Percentiles rank a stretch among this genome's conserved stretches.
Conservation (phyloP, 2,329 filamentous ascomycete species). For the Phialophora expanda region DNA sequence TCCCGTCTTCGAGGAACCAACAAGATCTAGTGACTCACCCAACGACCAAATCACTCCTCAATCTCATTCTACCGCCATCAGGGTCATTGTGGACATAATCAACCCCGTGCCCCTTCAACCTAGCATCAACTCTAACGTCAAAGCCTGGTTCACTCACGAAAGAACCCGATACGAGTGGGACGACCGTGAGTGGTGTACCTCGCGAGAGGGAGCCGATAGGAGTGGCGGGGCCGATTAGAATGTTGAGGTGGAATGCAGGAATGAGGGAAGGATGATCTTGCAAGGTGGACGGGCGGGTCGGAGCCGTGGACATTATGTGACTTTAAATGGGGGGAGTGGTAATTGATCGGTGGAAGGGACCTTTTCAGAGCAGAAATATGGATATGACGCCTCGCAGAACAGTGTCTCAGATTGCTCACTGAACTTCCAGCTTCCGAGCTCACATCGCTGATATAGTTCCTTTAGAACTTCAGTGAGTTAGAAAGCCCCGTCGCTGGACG, state of each 20-base stretch:
- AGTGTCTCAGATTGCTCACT: background rate
- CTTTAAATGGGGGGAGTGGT: background rate
- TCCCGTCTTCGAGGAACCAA: background rate
- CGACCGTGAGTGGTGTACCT: conserved; percentile 46
- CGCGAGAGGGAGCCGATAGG: conserved; percentile 44
- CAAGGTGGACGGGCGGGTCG: background rate
- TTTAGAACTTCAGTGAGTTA: background rate
- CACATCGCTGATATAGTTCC: background rate
- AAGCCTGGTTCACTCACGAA: conserved; percentile 47
- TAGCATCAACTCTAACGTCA: conserved; percentile 46
- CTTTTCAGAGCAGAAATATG: background rate
- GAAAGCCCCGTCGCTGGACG: too few species aligned
- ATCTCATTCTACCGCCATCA: conserved; percentile 47
- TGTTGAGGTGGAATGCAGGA: conserved; percentile 50
- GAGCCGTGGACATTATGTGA: background rate
- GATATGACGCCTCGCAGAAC: background rate
- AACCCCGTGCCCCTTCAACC: conserved; percentile 47
- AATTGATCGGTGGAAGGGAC: background rate
- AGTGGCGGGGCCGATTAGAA: conserved; percentile 33
- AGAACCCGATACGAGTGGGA: conserved; percentile 48
- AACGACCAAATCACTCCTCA: conserved; percentile 49
- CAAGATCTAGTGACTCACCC: conserved; percentile 43
- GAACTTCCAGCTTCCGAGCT: background rate
- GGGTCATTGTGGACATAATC: conserved; percentile 53
- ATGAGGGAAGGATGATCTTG: conserved; percentile 46